Evolutionary conservation across 2,329 filamentous ascomycete species (phyloP).

Genomic region (Penicillium paneum): DNA sequence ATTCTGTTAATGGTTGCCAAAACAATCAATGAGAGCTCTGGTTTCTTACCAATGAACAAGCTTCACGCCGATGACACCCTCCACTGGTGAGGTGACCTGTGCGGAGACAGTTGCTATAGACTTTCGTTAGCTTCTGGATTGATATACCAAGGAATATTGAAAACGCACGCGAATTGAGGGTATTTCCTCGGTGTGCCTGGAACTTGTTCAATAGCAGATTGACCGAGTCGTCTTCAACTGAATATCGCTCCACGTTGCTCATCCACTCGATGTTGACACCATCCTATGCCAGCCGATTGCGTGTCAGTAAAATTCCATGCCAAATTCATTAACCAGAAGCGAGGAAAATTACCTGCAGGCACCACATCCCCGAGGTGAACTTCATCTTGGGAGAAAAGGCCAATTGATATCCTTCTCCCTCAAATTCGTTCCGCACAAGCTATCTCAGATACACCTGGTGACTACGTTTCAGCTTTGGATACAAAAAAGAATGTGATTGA

Average conservation of each 20-base stretch:
- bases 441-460: neutral
- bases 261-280: constrained; percentile 42
- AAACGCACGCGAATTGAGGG: constrained; percentile 36
- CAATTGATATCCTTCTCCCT: neutral
- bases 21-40: neutral
- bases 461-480: neutral
- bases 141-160: neutral
- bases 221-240: constrained; percentile 31
- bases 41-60: constrained; percentile 35
- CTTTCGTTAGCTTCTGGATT: neutral
- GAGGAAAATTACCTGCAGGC: constrained; percentile 26
- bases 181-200: constrained; percentile 40
- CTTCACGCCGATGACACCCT: constrained; percentile 41
- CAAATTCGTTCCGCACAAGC: neutral
- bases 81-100: constrained; percentile 35
- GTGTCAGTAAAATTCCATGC: neutral
- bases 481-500: neutral
- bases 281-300: constrained; percentile 22
- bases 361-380: constrained; percentile 45
- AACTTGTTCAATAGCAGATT: constrained; percentile 39
- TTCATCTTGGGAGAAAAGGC: constrained; percentile 32
- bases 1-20: neutral
- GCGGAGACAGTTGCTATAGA: constrained; percentile 34
- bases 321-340: neutral
- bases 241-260: constrained; percentile 40